phyloP scores from a whole-genome alignment of 179 eudicot species.

The Monotropa hypopitys region DNA sequence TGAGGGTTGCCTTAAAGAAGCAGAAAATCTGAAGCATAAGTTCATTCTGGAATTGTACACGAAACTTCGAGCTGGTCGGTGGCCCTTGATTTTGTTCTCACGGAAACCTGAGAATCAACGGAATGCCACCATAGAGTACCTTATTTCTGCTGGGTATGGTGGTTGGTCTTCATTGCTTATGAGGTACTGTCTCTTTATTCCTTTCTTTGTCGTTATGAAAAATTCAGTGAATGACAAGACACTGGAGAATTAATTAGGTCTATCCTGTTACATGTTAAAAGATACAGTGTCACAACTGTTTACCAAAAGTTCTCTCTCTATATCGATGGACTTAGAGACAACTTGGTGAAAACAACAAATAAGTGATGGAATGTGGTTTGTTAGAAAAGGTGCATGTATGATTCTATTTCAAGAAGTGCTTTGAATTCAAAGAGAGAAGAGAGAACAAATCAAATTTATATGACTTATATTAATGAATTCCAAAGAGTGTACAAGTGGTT shows the following conservation, averaged over 20 bases:
- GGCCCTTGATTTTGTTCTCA: conserved; percentile 28
- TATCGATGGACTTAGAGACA: too few relatives aligned
- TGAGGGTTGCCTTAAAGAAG: conserved; percentile 14
- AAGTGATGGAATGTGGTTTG: too few relatives aligned
- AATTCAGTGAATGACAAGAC: neutral
- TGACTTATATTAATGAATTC: too few relatives aligned
- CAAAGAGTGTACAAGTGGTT: too few relatives aligned
- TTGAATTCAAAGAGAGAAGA: too few relatives aligned
- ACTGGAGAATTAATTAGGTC: neutral
- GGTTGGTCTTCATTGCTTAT: conserved; percentile 26
- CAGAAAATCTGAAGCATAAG: conserved; percentile 12
- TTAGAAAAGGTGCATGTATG: too few relatives aligned
- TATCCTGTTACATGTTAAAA: neutral
- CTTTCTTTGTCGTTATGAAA: neutral
- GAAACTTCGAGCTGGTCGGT: conserved; percentile 26
- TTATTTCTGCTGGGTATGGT: conserved; percentile 23
- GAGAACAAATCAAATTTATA: too few relatives aligned
- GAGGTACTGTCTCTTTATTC: conserved; percentile 19
- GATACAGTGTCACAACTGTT: neutral
- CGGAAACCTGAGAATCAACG: conserved; percentile 25
- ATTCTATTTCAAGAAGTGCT: too few relatives aligned
- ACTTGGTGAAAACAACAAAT: too few relatives aligned
- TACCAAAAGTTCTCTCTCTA: neutral
- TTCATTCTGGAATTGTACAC: conserved; percentile 15
- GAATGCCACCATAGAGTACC: conserved; percentile 19